phyloP scores from a whole-genome alignment of 169 alveolate genomes.

The Eimeria tenella region DNA sequence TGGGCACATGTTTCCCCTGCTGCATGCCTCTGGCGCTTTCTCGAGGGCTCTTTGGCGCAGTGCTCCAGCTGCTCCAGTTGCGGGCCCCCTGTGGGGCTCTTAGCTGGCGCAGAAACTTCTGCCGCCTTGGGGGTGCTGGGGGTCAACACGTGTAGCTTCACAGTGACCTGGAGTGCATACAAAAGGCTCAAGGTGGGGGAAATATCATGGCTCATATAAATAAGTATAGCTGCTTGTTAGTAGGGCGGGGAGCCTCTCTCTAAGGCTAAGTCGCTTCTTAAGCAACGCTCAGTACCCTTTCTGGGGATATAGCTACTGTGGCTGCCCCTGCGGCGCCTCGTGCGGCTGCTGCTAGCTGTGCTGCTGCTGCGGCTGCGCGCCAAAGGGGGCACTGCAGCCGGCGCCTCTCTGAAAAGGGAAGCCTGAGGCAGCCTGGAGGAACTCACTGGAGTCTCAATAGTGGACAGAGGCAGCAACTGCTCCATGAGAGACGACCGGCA shows the following conservation, averaged over 20 bases:
- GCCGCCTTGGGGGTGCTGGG: not conserved
- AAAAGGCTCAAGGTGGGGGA: not conserved
- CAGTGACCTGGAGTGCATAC: not conserved
- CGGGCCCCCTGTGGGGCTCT: not conserved
- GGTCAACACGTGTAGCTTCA: not conserved
- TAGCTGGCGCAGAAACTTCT: not conserved
- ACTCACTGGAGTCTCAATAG: not conserved
- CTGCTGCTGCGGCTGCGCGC: not conserved
- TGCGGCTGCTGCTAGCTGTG: not conserved
- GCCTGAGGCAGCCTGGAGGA: not conserved
- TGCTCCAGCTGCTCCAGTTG: not conserved
- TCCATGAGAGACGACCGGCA: not conserved
- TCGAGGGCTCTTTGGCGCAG: not conserved
- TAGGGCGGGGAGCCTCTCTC: too few relatives aligned
- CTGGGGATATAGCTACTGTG: not conserved
- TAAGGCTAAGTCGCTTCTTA: too few relatives aligned
- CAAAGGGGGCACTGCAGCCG: not conserved
- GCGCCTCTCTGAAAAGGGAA: not conserved
- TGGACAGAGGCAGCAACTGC: not conserved
- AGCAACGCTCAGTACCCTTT: too few relatives aligned
- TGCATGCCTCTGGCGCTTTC: conserved; percentile 6
- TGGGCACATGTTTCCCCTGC: not conserved
- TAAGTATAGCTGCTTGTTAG: too few relatives aligned
- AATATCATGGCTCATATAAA: too few relatives aligned
- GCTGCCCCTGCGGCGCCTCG: not conserved